These are phyloP conservation scores for Venturia asperata DNA, from an alignment of 2,329 filamentous ascomycete species.

Conservation along the genomic window DNA sequence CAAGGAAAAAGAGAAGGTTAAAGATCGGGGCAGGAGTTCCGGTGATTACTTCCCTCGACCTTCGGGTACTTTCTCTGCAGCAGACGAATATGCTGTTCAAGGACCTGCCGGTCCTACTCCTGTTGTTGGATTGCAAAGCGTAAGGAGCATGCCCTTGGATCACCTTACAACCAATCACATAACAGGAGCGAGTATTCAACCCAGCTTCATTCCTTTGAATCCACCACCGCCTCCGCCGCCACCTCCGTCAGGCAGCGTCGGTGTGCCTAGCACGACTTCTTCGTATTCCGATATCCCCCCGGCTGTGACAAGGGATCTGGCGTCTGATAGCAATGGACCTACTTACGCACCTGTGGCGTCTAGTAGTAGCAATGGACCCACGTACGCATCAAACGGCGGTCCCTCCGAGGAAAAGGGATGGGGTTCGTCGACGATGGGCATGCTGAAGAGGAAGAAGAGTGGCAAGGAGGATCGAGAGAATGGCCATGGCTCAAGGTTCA, in stretches of 20 bases:
- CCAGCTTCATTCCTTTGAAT: background rate
- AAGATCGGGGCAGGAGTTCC: slow-evolving; percentile 22
- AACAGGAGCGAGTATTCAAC: background rate
- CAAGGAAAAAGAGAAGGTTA: slow-evolving; percentile 30
- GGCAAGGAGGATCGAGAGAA: slow-evolving; percentile 42
- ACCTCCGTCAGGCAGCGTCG: background rate
- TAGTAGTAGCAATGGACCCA: background rate
- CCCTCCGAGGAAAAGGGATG: slow-evolving; percentile 3
- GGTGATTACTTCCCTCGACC: slow-evolving; percentile 15
- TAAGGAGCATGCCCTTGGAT: background rate
- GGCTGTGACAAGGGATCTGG: background rate
- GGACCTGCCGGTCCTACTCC: background rate
- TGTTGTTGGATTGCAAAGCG: background rate
- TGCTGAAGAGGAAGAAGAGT: slow-evolving; percentile 9
- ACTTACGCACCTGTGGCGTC: background rate
- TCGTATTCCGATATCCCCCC: background rate
- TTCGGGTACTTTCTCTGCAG: background rate
- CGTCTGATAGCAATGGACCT: background rate
- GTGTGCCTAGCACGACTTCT: background rate
- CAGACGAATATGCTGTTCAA: slow-evolving; percentile 3
- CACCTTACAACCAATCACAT: background rate
- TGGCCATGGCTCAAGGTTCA: background rate
- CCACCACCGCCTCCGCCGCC: background rate
- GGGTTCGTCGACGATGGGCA: background rate
- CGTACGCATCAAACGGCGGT: background rate